Percentiles rank a stretch among this genome's conserved stretches.
Conservation (phyloP, 495 filamentous ascomycete species). For the Amphirosellinia nigrospora region DNA sequence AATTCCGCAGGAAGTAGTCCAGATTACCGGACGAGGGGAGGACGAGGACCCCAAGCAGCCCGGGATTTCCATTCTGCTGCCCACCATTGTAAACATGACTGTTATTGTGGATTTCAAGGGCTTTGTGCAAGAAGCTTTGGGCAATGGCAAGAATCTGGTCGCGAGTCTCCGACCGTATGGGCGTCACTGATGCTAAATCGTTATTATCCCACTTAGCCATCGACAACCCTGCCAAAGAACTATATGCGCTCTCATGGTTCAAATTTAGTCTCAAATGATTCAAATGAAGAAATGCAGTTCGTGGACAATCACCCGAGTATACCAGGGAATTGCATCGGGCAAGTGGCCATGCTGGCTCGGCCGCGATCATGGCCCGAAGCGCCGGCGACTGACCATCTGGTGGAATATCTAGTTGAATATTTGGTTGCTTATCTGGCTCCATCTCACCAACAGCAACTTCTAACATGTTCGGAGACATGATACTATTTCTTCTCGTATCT, state of each 20-base stretch:
- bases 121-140: conserved; percentile 67
- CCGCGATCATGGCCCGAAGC: conserved; percentile 57
- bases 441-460: conserved; percentile 36
- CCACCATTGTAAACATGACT: conserved; percentile 11
- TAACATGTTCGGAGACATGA: conserved; percentile 43
- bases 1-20: conserved; percentile 65
- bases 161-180: conserved; percentile 55
- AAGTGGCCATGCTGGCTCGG: conserved; percentile 62
- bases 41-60: conserved; percentile 60
- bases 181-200: conserved; percentile 54
- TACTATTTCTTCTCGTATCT: conserved; percentile 54
- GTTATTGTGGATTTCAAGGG: conserved; percentile 60
- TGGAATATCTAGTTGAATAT: conserved; percentile 30
- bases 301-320: conserved; percentile 58
- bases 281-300: conserved; percentile 63
- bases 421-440: conserved; percentile 29
- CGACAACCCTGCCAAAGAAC: conserved; percentile 47
- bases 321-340: conserved; percentile 62
- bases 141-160: conserved; percentile 69
- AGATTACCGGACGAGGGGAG: conserved; percentile 64
- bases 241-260: conserved; percentile 57
- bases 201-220: conserved; percentile 41
- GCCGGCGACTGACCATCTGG: conserved; percentile 48
- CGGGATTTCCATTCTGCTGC: conserved; percentile 45
- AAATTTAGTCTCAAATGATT: conserved; percentile 64